Base-by-base conservation (phyloP, 2,329 filamentous ascomycete species). In the Ascomycota sp. region DNA sequence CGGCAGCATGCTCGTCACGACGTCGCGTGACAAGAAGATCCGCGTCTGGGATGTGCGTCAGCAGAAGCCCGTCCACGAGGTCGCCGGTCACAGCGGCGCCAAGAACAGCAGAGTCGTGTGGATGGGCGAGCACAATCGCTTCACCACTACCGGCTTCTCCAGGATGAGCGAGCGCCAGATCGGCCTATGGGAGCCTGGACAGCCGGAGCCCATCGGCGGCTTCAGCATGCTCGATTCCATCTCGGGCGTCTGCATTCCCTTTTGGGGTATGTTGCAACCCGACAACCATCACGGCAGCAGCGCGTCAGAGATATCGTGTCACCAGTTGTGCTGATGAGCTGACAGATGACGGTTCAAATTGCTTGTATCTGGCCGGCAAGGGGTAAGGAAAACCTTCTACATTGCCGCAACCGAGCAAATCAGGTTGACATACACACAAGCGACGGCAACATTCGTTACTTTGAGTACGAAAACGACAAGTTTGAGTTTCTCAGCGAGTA, bases 361-460 rank as follows among this genome's bases (percentile, higher is more conserved):
- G 82, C 51, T 63, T 98, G 46, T 98, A 94, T 56, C 68, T 98
- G 48, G 89, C 89, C 44, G 89, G 89, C 50, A 95, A 95, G 63
- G 89, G 86, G 81, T 86, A 56, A 61, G 77, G 13, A 10, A 7
- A 8, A 4, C 4, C 4, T 13, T 26, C 3, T 4, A 17, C 11
- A 4, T 19, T 7, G 3, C 9, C 25, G 4, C 6, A 9, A 4
- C 13, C 13, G 12, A 5, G 12, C 13, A 3, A 10, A 5, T 3
- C 15, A 6, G 7, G 25, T 13, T 9, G 3, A 10, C 33, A n/a
- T 27, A 4, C 38, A 8, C 20, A 11, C 37, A 23, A 89, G 81
- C 54, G 89, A 98, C 49, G 89, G 89, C 46, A 98, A 98, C 56
- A 98, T 98, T 48, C 85, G 89, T 38, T 98, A 98, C 65, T 98